Evolutionary conservation across 2,329 filamentous ascomycete species (phyloP), one percentile per base, ranked within the genome.

Genomic region (Pyrenophora seminiperda): DNA sequence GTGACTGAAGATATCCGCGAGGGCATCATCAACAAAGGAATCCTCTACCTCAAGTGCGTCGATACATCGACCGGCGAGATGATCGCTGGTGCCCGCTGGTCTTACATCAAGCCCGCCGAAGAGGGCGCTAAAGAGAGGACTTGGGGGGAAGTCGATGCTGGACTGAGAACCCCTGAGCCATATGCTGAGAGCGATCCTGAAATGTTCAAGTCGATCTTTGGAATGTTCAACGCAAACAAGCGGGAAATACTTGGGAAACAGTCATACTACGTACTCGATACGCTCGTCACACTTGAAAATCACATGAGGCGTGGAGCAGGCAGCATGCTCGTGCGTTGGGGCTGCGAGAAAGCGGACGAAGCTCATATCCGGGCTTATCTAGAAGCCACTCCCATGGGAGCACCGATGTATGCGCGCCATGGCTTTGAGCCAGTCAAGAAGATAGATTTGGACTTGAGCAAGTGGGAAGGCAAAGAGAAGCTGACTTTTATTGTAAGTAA

Each of bases 301-400:
- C 70, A 74, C 40, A 59, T 63, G 33, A 53, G 68, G 13, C 53
- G 63, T 5, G 71, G 71, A 6, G 71, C 71, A 3, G 71, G 70
- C 0, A 59, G 58, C 7, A 55, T 68, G 66, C 43, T 74, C 11
- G 53, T 73, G 13, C 30, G 56, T 6, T 72, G 68, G 68, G 71
- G 71, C 0, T 56, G 60, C 9, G 63, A 64, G 17, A 62, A 53
- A 31, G 71, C 70, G 14, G 70, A 74, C 42, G 59, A 67, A 44
- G 55, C 41, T 7, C 65, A 65, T 2, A 57, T 72, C 7, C 65
- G 70, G 27, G 53, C 56, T 0, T 74, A 68, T 58, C 38, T 74
- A 14, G 69, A 72, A 46, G 66, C 70, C 11, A 70, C 61, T 44
- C 54, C 52, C 3, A 68, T 72, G 61, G 71, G 68, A 2, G 59